Percentiles rank a stretch among this genome's conserved stretches.
These are phyloP conservation scores for Arachis monticola DNA, from an alignment of 331 rosid genomes.

Conservation along the genomic window DNA sequence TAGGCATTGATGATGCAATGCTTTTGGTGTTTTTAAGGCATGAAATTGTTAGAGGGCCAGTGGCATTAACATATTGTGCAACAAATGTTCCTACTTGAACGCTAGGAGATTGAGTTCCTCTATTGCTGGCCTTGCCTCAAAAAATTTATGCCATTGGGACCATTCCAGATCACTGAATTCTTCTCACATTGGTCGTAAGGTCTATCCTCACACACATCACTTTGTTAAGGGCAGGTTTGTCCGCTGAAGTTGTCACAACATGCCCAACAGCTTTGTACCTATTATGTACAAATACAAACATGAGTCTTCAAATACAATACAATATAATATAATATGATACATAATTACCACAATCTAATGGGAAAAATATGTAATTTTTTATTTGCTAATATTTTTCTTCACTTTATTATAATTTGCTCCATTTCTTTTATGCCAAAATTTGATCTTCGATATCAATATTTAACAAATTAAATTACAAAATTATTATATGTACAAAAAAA, in stretches of 20 bases:
- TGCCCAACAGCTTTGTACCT: slow-evolving; percentile 73
- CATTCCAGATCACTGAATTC: slow-evolving; percentile 58
- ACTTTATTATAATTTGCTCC: too few species aligned
- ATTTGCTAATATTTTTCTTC: too few species aligned
- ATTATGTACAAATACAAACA: neutral
- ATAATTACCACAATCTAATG: too few species aligned
- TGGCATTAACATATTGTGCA: slow-evolving; percentile 43
- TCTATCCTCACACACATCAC: slow-evolving; percentile 63
- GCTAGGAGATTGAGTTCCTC: slow-evolving; percentile 57
- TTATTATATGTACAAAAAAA: too few species aligned
- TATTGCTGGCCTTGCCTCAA: slow-evolving; percentile 52
- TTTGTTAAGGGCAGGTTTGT: slow-evolving; percentile 63
- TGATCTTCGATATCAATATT: too few species aligned
- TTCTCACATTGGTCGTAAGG: slow-evolving; percentile 54
- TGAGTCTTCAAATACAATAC: too few species aligned
- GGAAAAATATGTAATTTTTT: too few species aligned
- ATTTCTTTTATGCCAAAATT: too few species aligned
- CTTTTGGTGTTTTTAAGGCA: slow-evolving; percentile 65
- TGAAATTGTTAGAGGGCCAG: slow-evolving; percentile 36
- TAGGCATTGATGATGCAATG: slow-evolving; percentile 56
- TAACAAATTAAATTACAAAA: too few species aligned
- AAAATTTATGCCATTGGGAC: slow-evolving; percentile 50
- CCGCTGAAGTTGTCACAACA: slow-evolving; percentile 59
- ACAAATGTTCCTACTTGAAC: slow-evolving; percentile 64
- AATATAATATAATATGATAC: too few species aligned